phyloP scores from a whole-genome alignment of 164 flowering plant genomes.

The Vitis riparia region DNA sequence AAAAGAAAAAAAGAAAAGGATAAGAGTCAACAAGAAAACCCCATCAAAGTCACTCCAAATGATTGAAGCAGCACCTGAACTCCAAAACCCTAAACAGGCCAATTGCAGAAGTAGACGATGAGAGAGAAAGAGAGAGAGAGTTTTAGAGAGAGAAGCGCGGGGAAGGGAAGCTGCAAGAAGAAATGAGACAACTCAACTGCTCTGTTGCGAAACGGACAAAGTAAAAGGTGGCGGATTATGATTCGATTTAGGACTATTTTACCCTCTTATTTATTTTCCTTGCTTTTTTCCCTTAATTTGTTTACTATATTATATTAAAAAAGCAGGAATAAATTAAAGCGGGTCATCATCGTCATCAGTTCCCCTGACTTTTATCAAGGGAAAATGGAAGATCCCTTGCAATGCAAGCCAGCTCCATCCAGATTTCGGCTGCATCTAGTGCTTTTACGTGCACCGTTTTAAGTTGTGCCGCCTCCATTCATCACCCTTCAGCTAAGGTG shows the following conservation, averaged over 20 bases:
- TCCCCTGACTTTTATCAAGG: conserved; percentile 5
- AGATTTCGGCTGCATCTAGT: not conserved
- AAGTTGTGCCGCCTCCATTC: too few species aligned
- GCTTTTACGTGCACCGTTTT: not conserved
- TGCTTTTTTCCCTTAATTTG: too few species aligned
- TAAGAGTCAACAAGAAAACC: not conserved
- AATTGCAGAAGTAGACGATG: conserved; percentile 8
- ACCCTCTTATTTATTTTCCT: not conserved
- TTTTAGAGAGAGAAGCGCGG: conserved; percentile 3
- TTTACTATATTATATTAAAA: not conserved
- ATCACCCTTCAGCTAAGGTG: too few species aligned
- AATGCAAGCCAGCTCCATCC: conserved; percentile 24
- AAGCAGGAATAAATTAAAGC: not conserved
- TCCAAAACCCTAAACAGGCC: conserved; percentile 5
- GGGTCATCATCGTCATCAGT: conserved; percentile 1
- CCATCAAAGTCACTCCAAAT: conserved; percentile 2
- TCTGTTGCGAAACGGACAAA: conserved; percentile 43
- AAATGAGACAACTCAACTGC: conserved; percentile 17
- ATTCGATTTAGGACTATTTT: conserved; percentile 11
- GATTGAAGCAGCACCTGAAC: not conserved
- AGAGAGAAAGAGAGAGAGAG: conserved; percentile 18
- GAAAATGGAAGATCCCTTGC: conserved; percentile 23
- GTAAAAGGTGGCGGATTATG: conserved; percentile 34
- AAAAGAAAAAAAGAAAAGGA: not conserved
- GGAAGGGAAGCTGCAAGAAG: conserved; percentile 10